These are phyloP conservation scores for Hylodesmum podocarpum DNA, from an alignment of 306 rosid species.

Conservation along the genomic window DNA sequence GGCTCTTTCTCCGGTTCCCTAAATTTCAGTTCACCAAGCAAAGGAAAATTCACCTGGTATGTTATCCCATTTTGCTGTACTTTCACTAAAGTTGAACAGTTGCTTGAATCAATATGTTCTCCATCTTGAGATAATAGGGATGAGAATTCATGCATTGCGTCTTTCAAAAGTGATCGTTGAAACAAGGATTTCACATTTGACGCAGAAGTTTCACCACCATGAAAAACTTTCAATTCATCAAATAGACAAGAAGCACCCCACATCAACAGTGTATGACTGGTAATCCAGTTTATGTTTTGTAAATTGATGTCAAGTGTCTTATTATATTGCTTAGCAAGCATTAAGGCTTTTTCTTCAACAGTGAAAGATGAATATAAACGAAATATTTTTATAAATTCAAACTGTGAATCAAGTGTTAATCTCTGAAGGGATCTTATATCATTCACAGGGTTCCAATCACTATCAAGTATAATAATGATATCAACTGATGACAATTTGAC, in stretches of 20 bases:
- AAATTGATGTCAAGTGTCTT: constrained; percentile 53
- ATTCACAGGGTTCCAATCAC: constrained; percentile 85
- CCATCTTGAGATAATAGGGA: constrained; percentile 50
- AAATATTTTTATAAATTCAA: constrained; percentile 63
- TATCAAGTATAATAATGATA: constrained; percentile 67
- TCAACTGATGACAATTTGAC: constrained; percentile 76
- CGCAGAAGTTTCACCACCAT: constrained; percentile 32
- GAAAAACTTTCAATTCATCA: constrained; percentile 58
- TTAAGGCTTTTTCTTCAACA: constrained; percentile 76
- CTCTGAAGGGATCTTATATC: constrained; percentile 82
- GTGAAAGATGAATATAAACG: constrained; percentile 83
- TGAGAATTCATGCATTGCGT: constrained; percentile 54
- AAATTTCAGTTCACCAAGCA: constrained; percentile 56
- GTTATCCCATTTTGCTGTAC: constrained; percentile 63
- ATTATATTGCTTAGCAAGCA: constrained; percentile 70
- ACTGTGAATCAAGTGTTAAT: constrained; percentile 65
- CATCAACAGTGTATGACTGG: constrained; percentile 63
- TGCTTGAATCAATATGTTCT: constrained; percentile 38
- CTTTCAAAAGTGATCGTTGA: constrained; percentile 39
- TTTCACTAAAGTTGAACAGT: constrained; percentile 46
- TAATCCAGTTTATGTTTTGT: constrained; percentile 45
- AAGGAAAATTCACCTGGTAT: constrained; percentile 43
- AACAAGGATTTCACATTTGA: constrained; percentile 25
- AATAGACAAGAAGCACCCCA: constrained; percentile 81
- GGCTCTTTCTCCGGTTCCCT: constrained; percentile 43